These are phyloP conservation scores for Diaporthe eres DNA, from an alignment of 2,329 filamentous ascomycete species.

Conservation along the genomic window DNA sequence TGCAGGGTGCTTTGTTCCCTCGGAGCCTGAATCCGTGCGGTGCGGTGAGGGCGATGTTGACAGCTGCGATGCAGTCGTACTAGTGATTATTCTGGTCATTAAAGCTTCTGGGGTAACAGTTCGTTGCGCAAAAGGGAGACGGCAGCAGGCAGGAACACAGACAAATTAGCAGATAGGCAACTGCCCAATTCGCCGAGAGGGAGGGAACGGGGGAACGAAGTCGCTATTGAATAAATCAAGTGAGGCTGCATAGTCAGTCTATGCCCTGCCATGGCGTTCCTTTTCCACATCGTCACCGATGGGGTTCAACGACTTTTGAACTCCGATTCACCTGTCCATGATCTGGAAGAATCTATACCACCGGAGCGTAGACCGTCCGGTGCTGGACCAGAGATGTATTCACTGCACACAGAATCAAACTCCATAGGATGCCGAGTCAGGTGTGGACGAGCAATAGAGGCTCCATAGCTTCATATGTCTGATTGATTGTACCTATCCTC, in stretches of 20 bases:
- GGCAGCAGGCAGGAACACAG: background rate
- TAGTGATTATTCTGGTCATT: too few relatives aligned
- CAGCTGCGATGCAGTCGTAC: background rate
- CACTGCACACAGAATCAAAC: background rate
- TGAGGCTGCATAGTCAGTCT: background rate
- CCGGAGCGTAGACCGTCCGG: background rate
- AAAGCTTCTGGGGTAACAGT: background rate
- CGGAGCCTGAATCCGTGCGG: background rate
- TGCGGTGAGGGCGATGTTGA: background rate
- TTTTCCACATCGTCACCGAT: background rate
- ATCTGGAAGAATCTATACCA: background rate
- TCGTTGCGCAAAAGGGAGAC: background rate
- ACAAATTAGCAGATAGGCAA: background rate
- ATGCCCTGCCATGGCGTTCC: constrained; percentile 1
- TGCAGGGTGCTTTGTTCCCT: background rate
- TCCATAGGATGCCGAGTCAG: background rate
- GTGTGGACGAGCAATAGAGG: constrained; percentile 33
- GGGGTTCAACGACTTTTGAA: background rate
- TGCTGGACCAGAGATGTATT: background rate
- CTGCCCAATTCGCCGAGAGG: background rate
- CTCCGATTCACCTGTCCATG: background rate
- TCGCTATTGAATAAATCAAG: background rate
- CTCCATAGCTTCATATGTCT: constrained; percentile 33
- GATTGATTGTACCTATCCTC: constrained; percentile 31
- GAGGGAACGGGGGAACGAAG: background rate